Evolutionary conservation across 192 early-diverging fungal genomes (phyloP), one percentile per base, ranked within the genome.

Genomic region (Linnemannia hyalina): DNA sequence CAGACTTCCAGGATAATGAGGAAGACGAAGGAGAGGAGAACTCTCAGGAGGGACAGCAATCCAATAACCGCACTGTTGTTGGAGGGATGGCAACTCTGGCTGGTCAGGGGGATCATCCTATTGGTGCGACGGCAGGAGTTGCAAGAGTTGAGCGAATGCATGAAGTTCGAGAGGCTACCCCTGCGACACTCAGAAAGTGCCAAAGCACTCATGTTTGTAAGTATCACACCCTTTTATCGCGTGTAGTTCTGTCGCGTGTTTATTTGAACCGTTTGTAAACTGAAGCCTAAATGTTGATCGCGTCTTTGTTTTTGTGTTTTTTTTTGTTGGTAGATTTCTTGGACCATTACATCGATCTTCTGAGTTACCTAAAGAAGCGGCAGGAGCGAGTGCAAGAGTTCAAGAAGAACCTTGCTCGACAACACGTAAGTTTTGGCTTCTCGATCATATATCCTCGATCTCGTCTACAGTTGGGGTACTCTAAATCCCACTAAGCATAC

Each of bases 341-440:
- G 29, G 96, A 97, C 81, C 93, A 96, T 87, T 97, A 97, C 82
- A 93, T 94, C 75, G 94, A 95, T 80, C 91, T 97, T 16, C 88
- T 97, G n/a, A 92, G 91, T 40, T 97, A 96, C 78, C 90, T 97
- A 42, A 92, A 94, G 80, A 88, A 94, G 54, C 91, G 96, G 4
- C 85, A 92, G 42, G 74, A 87, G 42, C 91, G 97, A 22, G 78
- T 92, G 29, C 81, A 88, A 20, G 78, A 88, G 29, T 92, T 95
- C 83, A 92, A 95, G 77, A 84, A 89, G 42, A 85, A 90, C 18
- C 75, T 89, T 18, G 74, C 68, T 18, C 57, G 68, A 8, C 38
- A 69, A 18, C 26, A 68, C 35, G 78, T 85, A 85, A 63, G 44
- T 69, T 3, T 36, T 26, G 23, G 54, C 36, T n/a, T 22, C 6